phyloP scores from a whole-genome alignment of 306 rosid genomes.

The Macrotyloma uniflorum region DNA sequence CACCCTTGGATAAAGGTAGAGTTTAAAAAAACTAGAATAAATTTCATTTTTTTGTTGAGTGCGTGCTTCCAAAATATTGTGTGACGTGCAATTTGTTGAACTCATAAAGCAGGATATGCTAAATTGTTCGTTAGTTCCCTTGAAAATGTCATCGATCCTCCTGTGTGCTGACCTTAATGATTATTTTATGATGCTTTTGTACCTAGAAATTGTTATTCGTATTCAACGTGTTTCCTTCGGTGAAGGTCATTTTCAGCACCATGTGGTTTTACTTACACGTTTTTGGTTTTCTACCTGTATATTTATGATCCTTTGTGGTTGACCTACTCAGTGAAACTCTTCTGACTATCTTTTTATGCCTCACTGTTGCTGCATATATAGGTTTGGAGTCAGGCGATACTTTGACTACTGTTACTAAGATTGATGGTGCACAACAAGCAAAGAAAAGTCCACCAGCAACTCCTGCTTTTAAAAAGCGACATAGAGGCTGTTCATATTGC shows the following conservation, averaged over 20 bases:
- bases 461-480: constrained; percentile 83
- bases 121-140: constrained; percentile 12
- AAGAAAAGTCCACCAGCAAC: constrained; percentile 72
- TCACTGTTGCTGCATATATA: constrained; percentile 38
- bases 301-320: constrained; percentile 23
- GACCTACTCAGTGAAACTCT: constrained; percentile 36
- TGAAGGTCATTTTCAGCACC: constrained; percentile 22
- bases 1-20: constrained; percentile 59
- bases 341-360: constrained; percentile 32
- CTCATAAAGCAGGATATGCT: not conserved
- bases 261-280: constrained; percentile 18
- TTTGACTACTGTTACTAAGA: constrained; percentile 36
- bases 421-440: constrained; percentile 48
- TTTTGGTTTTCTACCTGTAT: constrained; percentile 29
- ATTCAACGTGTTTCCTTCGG: not conserved
- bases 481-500: constrained; percentile 91
- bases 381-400: constrained; percentile 53
- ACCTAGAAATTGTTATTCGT: not conserved
- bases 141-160: not conserved
- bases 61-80: constrained; percentile 12
- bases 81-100: constrained; percentile 8
- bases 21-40: constrained; percentile 28
- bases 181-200: constrained; percentile 24
- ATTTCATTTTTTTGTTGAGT: constrained; percentile 22
- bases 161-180: not conserved